These are phyloP conservation scores for Acacia confusa DNA, from an alignment of 306 rosid species.

Conservation along the genomic window DNA sequence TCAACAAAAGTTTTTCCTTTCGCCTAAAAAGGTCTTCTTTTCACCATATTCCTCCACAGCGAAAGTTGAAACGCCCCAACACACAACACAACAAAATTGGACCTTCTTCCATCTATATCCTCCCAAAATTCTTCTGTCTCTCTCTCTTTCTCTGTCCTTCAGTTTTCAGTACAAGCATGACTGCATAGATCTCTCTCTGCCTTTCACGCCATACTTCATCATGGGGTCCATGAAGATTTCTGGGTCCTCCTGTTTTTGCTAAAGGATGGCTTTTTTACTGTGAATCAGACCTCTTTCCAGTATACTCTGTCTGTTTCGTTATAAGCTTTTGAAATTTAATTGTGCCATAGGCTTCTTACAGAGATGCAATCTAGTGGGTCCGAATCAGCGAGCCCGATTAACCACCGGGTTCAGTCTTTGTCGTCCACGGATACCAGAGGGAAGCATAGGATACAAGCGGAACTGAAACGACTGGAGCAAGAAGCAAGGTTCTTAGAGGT, in stretches of 20 bases:
- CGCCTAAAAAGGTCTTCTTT: conserved; percentile 18
- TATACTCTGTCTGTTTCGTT: conserved; percentile 10
- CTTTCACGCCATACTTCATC: conserved; percentile 38
- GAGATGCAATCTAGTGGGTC: conserved; percentile 72
- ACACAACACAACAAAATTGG: conserved; percentile 9
- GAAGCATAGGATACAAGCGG: conserved; percentile 90
- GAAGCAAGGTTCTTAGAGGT: conserved; percentile 94
- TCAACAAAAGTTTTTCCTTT: conserved; percentile 23
- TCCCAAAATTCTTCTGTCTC: conserved; percentile 25
- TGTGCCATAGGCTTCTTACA: conserved; percentile 28
- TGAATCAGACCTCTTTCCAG: conserved; percentile 29
- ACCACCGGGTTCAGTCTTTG: conserved; percentile 68
- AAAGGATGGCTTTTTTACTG: conserved; percentile 39
- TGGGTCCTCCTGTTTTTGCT: conserved; percentile 47
- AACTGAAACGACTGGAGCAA: conserved; percentile 85
- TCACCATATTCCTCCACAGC: conserved; percentile 22
- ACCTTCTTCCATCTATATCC: conserved; percentile 1
- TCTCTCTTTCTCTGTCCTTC: conserved; percentile 25
- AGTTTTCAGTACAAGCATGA: conserved; percentile 31
- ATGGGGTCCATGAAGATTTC: conserved; percentile 58
- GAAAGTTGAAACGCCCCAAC: conserved; percentile 32
- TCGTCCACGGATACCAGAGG: conserved; percentile 82
- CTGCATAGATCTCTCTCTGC: conserved; percentile 25
- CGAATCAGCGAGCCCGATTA: conserved; percentile 58
- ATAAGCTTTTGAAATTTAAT: conserved; percentile 20